These are phyloP conservation scores for Cenchrus americanus DNA, from an alignment of 176 grass and related monocot species.

Conservation along the genomic window DNA sequence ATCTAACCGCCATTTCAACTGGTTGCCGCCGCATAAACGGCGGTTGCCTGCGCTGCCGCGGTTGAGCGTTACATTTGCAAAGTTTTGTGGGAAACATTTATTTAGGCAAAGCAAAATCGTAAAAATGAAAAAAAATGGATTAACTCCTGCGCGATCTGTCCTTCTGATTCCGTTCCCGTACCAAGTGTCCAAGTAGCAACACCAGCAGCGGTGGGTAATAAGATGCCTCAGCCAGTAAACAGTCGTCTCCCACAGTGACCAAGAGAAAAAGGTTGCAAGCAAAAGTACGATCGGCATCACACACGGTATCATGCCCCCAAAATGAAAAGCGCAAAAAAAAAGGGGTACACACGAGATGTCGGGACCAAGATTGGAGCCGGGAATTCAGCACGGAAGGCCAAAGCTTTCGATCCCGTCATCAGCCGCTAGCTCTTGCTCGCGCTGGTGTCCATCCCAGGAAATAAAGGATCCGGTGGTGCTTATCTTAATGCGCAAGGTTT, in stretches of 20 bases:
- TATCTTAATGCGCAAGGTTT: constrained; percentile 31
- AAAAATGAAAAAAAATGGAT: no score
- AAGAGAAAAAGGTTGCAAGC: background rate
- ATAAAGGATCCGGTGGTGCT: background rate
- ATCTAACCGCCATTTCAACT: no score
- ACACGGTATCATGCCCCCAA: background rate
- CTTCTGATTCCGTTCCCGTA: constrained; percentile 9
- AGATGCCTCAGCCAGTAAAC: background rate
- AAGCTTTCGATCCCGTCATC: background rate
- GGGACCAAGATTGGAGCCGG: no score
- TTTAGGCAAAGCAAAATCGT: no score
- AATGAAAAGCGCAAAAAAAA: no score
- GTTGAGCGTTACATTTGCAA: no score
- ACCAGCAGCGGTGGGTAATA: no score
- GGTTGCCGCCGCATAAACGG: no score
- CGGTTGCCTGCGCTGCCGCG: no score
- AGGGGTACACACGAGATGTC: no score
- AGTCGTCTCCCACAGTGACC: background rate
- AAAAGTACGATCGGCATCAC: background rate
- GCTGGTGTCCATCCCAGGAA: background rate
- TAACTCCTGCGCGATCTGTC: constrained; percentile 11
- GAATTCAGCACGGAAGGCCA: no score
- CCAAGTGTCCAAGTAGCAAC: constrained; percentile 8
- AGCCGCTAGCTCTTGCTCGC: background rate
- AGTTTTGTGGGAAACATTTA: no score